Percentiles rank a stretch among this genome's conserved stretches.
Evolutionary conservation across 352 stramenopile species (phyloP).

Genomic region (Phytophthora kernoviae): DNA sequence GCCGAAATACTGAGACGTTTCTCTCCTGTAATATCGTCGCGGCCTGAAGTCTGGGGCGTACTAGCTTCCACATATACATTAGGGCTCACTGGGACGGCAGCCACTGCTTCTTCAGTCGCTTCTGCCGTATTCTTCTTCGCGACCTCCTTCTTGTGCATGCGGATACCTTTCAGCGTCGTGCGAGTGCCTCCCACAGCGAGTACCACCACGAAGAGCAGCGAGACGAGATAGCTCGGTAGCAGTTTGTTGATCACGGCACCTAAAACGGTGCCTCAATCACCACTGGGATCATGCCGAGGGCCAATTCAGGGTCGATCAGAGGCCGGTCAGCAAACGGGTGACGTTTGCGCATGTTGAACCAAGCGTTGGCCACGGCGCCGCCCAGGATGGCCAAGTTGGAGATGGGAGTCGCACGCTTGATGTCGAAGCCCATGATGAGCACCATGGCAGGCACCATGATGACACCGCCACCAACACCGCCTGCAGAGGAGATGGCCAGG

Average conservation of each 20-base stretch:
- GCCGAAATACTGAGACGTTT: slow-evolving; percentile 20
- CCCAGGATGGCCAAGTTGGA: slow-evolving; percentile 72
- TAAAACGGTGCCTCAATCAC: slow-evolving; percentile 64
- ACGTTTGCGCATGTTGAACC: slow-evolving; percentile 68
- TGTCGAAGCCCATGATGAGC: slow-evolving; percentile 70
- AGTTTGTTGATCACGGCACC: slow-evolving; percentile 64
- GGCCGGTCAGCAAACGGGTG: slow-evolving; percentile 58
- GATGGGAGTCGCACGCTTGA: slow-evolving; percentile 65
- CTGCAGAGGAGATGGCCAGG: slow-evolving; percentile 49
- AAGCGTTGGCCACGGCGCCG: slow-evolving; percentile 62
- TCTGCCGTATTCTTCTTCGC: slow-evolving; percentile 34
- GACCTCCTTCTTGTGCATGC: slow-evolving; percentile 44
- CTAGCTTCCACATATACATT: slow-evolving; percentile 22
- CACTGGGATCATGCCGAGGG: slow-evolving; percentile 63
- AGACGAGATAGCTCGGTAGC: slow-evolving; percentile 64
- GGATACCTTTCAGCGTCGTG: slow-evolving; percentile 30
- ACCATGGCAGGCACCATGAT: slow-evolving; percentile 67
- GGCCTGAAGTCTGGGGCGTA: slow-evolving; percentile 16
- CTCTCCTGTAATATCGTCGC: slow-evolving; percentile 10
- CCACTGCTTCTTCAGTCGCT: neutral
- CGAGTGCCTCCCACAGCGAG: slow-evolving; percentile 40
- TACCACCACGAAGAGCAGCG: slow-evolving; percentile 56
- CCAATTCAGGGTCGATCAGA: slow-evolving; percentile 64
- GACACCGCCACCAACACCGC: slow-evolving; percentile 51
- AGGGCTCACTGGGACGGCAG: slow-evolving; percentile 13